phyloP scores from a whole-genome alignment of 352 stramenopile genomes.

The Globisporangium parvum region DNA sequence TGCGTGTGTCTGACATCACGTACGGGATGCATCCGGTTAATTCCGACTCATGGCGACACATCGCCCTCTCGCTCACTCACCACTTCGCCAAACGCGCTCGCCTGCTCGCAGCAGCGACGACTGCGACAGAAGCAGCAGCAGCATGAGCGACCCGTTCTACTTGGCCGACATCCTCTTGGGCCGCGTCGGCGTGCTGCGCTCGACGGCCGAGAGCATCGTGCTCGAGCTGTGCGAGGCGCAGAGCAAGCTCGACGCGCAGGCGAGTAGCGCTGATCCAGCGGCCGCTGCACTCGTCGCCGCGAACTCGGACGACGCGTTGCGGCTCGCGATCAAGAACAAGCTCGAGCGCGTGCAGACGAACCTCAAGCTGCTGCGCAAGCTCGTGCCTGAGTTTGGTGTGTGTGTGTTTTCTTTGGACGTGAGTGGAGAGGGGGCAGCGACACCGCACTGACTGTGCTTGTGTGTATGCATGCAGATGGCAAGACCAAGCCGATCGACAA shows the following conservation, averaged over 20 bases:
- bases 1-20: too few relatives aligned
- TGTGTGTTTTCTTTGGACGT: constrained; percentile 5
- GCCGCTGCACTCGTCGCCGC: constrained; percentile 1
- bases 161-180: constrained; percentile 80
- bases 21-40: background rate
- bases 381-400: constrained; percentile 79
- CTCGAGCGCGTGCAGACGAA: constrained; percentile 85
- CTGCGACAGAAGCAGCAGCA: constrained; percentile 2
- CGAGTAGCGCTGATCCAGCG: constrained; percentile 8
- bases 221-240: constrained; percentile 74
- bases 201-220: constrained; percentile 81
- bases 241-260: constrained; percentile 44
- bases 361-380: constrained; percentile 74
- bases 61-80: background rate
- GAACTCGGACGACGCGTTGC: constrained; percentile 54
- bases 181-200: constrained; percentile 76
- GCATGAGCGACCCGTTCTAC: constrained; percentile 86
- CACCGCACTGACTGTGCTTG: background rate
- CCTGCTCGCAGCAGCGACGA: background rate
- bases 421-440: background rate
- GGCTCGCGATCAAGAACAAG: constrained; percentile 77
- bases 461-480: constrained; percentile 30
- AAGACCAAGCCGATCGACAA: constrained; percentile 86
- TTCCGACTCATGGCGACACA: background rate
- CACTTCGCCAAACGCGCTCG: background rate